These are phyloP conservation scores for Xerocomus minutiporus DNA, from an alignment of 1,284 basidiomycete species.

Conservation along the genomic window DNA sequence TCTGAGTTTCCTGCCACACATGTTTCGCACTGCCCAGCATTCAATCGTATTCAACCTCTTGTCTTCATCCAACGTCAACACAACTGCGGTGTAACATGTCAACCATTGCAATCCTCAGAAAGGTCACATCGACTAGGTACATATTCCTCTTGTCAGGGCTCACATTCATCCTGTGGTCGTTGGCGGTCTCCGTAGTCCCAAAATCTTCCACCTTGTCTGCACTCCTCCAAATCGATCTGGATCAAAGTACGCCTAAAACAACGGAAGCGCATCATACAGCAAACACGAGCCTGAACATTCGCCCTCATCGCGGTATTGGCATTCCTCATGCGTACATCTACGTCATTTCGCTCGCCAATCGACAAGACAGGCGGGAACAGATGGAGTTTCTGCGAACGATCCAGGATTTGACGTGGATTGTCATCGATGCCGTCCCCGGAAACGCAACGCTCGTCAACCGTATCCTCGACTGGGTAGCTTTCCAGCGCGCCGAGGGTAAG, in stretches of 20 bases:
- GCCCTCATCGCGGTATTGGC: conserved; percentile 15
- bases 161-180: conserved; percentile 25
- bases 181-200: conserved; percentile 11
- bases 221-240: conserved; percentile 14
- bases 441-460: conserved; percentile 36
- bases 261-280: not conserved
- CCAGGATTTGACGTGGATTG: conserved; percentile 45
- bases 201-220: conserved; percentile 10
- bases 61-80: no score
- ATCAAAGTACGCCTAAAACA: not conserved
- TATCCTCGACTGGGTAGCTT: conserved; percentile 42
- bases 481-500: conserved; percentile 28
- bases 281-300: conserved; percentile 15
- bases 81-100: conserved; percentile 28
- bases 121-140: conserved; percentile 19
- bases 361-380: conserved; percentile 25
- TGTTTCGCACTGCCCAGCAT: no score
- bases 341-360: conserved; percentile 45
- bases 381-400: conserved; percentile 18
- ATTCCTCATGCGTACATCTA: conserved; percentile 38
- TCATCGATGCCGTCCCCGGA: conserved; percentile 45
- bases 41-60: no score
- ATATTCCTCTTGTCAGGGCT: conserved; percentile 25
- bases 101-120: conserved; percentile 6
- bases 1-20: no score